These are phyloP conservation scores for Pythium dissotocum DNA, from an alignment of 352 stramenopile genomes.

Conservation along the genomic window DNA sequence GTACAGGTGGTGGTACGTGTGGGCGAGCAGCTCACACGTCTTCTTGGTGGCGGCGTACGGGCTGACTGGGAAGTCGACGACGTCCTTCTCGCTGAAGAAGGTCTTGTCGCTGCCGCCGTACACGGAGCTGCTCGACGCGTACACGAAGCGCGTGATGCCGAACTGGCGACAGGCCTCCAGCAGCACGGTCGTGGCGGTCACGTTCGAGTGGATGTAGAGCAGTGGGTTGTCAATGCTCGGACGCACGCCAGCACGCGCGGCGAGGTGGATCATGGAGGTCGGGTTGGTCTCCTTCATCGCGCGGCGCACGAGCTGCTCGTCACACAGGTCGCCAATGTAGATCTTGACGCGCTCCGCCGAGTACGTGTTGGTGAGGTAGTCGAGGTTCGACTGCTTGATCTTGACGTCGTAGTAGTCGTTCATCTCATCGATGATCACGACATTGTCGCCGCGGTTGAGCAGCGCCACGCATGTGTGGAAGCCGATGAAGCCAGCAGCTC, in stretches of 20 bases:
- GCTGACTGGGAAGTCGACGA: conserved; percentile 94
- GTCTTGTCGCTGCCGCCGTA: conserved; percentile 93
- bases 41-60: conserved; percentile 98
- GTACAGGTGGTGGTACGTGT: conserved; percentile 98
- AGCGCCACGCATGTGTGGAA: conserved; percentile 93
- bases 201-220: conserved; percentile 98
- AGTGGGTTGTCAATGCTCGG: conserved; percentile 97
- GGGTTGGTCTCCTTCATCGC: conserved; percentile 90
- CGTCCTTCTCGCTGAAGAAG: conserved; percentile 89
- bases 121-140: conserved; percentile 94
- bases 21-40: conserved; percentile 95
- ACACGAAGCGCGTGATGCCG: conserved; percentile 94
- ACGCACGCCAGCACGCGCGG: conserved; percentile 94
- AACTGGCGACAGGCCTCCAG: conserved; percentile 92
- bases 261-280: conserved; percentile 93
- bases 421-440: conserved; percentile 98
- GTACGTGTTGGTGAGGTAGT: conserved; percentile 67
- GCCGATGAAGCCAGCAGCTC: conserved; percentile 96
- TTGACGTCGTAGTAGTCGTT: conserved; percentile 99
- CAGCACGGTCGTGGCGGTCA: conserved; percentile 92
- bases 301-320: conserved; percentile 87
- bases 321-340: conserved; percentile 93
- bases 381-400: conserved; percentile 96
- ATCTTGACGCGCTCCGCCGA: conserved; percentile 61
- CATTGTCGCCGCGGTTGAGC: conserved; percentile 85